Base-by-base conservation (phyloP, 148 eudicot species). In the Rhododendron vialii region DNA sequence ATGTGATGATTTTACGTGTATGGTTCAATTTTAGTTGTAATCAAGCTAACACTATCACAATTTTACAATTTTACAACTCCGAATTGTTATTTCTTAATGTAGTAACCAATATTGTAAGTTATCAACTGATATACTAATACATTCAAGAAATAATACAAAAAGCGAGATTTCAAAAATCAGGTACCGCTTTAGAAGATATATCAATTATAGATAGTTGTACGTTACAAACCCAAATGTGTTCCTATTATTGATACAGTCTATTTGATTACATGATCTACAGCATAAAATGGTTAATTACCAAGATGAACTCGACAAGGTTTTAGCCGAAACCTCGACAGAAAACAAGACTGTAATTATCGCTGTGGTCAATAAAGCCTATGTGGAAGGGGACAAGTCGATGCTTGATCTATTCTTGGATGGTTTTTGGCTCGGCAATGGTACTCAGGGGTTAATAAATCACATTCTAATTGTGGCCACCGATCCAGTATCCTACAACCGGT, bases 371-470 rank as follows among this genome's bases (percentile, higher is more conserved):
- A 55, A 83, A 84, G 98, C 98, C 1, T 95, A 95, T 35, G 93
- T 89, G 0, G 93, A 92, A 69, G 92, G 90, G 0, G 89, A 92
- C 67, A 84, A 82, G 76, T 77, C 91, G 28, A 95, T 95, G 98
- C 89, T 95, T 17, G 97, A 95, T 81, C 84, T 94, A 1, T 94
- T 95, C 86, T 75, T 94, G 51, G 98, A 95, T 38, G 92, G 96
- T 33, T 94, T 95, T 22, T 95, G 98, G 98, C 47, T 84, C 3
- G 98, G 98, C 9, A 94, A 95, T 3, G 93, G 74, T 7, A 95
- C 97, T 4, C 89, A 89, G 55, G 86, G 35, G 67, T 86, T 95
- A 45, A 26, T 88, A 7, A 82, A 92, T 43, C 93, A 94, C 69
- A 82, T 95, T 43, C 43, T 95, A 81, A 76, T 94, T 12, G 98